Conservation (phyloP, 2,329 filamentous ascomycete species). For the Chrysoporthe puriensis region DNA sequence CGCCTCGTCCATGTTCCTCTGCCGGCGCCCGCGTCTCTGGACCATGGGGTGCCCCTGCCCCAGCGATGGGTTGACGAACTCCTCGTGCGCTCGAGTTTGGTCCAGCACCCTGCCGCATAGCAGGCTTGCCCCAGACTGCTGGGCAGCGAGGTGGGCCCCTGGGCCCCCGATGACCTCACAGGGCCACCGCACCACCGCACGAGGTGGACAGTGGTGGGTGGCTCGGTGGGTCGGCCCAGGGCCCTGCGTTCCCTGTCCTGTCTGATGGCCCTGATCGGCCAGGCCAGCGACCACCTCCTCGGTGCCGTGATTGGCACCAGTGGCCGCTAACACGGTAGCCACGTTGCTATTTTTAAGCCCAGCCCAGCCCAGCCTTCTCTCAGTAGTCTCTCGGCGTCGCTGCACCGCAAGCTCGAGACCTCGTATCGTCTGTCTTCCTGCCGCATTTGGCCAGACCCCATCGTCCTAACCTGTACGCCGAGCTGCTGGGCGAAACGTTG, state of each 20-base stretch:
- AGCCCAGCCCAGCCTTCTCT: not conserved
- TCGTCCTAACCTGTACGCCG: not conserved
- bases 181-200: not conserved
- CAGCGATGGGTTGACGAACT: not conserved
- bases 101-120: not conserved
- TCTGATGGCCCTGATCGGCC: not conserved
- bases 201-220: not conserved
- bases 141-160: not conserved
- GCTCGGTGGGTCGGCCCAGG: not conserved
- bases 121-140: not conserved
- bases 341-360: not conserved
- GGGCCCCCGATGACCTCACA: constrained; percentile 11
- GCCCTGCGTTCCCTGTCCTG: not conserved
- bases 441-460: not conserved
- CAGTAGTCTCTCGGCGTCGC: not conserved
- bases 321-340: not conserved
- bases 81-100: not conserved
- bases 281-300: not conserved
- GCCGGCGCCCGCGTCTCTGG: not conserved
- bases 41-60: not conserved
- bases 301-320: not conserved
- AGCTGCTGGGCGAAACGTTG: constrained; percentile 4
- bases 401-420: not conserved
- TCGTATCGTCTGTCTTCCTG: not conserved
- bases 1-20: not conserved